Base-by-base conservation (phyloP, 768 basidiomycete species). In the Coprinopsis cinerea region DNA sequence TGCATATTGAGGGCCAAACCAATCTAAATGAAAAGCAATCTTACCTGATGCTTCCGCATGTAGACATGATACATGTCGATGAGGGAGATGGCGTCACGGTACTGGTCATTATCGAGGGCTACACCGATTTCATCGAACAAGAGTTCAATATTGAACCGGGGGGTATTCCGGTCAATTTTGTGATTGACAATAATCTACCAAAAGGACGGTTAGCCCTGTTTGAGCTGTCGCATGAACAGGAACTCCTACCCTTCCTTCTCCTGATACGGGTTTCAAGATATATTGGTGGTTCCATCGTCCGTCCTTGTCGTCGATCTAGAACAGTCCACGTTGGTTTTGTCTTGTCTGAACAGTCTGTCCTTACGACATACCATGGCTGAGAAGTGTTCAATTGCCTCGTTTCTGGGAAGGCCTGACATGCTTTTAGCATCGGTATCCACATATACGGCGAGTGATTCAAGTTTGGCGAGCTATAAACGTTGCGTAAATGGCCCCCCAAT, bases 51-150 rank as follows among this genome's bases (percentile, higher is more conserved):
- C 58, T 83, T 83, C 47, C 96, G 82, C 40, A 85, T 77, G 66
- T 95, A 96, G 53, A 97, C 85, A 64, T 98, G 95, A 67, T 95
- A 96, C 79, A 97, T 92, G 64, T 98, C 94, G 52, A 93, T 74
- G 39, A 98, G 77, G 18, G 90, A 94, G 51, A 98, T 91, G 20
- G 79, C 81, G 64, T 98, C 92, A 46, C 91, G 81, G 63, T 97
- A 99, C 66, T 99, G 96, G 56, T 93, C 81, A 54, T 92, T 83
- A 63, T 99, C 95, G 42, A 99, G 70, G 18, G 86, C 78, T 49
- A 98, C 82, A 6, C 88, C 93, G 44, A 99, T 93, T 65, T 97
- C 91, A 56, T 96, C 83, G 63, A 98, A 97, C 15, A 85, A 69
- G 26, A 98, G 74, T 57, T 89, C 83, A 2, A 90, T 79, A 59